Evolutionary conservation across 2,329 filamentous ascomycete species (phyloP).

Genomic region (Aspergillus tamarii): DNA sequence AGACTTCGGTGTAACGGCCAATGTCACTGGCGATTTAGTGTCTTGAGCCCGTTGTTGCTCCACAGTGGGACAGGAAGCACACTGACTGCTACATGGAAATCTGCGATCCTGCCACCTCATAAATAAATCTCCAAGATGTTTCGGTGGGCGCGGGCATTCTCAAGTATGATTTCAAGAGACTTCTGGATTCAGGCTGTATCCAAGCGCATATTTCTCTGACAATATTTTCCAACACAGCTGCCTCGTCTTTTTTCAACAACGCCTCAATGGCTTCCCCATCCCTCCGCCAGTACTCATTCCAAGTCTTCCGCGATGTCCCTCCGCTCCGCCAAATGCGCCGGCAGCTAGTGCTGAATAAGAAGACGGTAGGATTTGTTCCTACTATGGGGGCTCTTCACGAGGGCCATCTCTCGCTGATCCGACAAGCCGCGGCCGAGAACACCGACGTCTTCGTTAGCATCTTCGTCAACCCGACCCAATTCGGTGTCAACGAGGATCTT

Average conservation of each 20-base stretch:
- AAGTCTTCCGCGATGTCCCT: slow-evolving; percentile 74
- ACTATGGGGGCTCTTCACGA: slow-evolving; percentile 98
- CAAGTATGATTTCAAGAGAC: slow-evolving; percentile 26
- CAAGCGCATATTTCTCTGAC: slow-evolving; percentile 1
- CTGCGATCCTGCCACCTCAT: slow-evolving; percentile 11
- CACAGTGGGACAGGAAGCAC: slow-evolving; percentile 16
- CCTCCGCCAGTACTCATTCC: slow-evolving; percentile 30
- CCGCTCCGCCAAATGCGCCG: slow-evolving; percentile 71
- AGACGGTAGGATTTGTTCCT: slow-evolving; percentile 83
- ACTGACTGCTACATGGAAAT: slow-evolving; percentile 7
- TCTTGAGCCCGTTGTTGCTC: slow-evolving; percentile 13
- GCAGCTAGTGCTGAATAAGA: slow-evolving; percentile 66
- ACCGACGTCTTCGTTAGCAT: slow-evolving; percentile 87
- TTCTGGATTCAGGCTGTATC: not conserved
- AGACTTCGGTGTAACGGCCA: not conserved
- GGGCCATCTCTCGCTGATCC: slow-evolving; percentile 84
- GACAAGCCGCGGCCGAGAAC: slow-evolving; percentile 80
- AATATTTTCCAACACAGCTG: slow-evolving; percentile 16
- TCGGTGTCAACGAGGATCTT: slow-evolving; percentile 85
- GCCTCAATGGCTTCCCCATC: slow-evolving; percentile 11
- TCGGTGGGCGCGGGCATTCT: slow-evolving; percentile 32
- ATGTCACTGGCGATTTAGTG: slow-evolving; percentile 5
- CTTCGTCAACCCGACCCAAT: slow-evolving; percentile 97
- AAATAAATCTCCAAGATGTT: slow-evolving; percentile 32
- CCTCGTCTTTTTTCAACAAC: slow-evolving; percentile 29